Evolutionary conservation across 331 rosid species (phyloP), one percentile per base, ranked within the genome.

Genomic region (Quercus tomentella): DNA sequence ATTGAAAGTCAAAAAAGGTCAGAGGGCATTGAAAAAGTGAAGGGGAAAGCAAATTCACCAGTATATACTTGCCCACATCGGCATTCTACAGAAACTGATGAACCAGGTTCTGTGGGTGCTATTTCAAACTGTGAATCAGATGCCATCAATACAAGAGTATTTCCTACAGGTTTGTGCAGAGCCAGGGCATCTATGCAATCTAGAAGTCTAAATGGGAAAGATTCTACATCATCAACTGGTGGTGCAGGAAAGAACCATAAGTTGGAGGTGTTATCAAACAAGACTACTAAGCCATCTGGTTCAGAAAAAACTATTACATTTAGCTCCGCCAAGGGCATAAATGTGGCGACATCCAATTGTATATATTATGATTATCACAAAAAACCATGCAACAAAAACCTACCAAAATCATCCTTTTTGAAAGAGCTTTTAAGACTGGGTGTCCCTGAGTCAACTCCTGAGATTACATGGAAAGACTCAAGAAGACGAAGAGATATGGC

Each of bases 401-500:
- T 73, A 26, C 88, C 89, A 67, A 86, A 87, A 87, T 68, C 86
- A 49, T 73, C 85, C 37, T 83, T 82, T 56, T 74, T 83, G 77
- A 88, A 81, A 80, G 94, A 91, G 84, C 86, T 89, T 79, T 80
- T 73, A 28, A 84, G 82, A 77, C 77, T 88, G 56, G 88, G 91
- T 66, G 84, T 73, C 76, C 84, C 89, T 5, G 80, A 84, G 52
- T 79, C 83, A 65, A 58, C 16, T 4, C 54, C 82, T 18, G 86
- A 58, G 71, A 49, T 76, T 22, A 41, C 56, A 12, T 77, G 83
- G 74, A 90, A 84, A 66, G 84, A 89, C 77, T 66, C 81, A 73
- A 89, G 96, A 81, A 92, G 81, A 76, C 80, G 88, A 79, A 91
- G 87, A 81, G 89, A 85, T 75, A 81, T 83, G 86, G 68, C 90